phyloP scores from a whole-genome alignment of 768 basidiomycete species.

The Russula earlei region DNA sequence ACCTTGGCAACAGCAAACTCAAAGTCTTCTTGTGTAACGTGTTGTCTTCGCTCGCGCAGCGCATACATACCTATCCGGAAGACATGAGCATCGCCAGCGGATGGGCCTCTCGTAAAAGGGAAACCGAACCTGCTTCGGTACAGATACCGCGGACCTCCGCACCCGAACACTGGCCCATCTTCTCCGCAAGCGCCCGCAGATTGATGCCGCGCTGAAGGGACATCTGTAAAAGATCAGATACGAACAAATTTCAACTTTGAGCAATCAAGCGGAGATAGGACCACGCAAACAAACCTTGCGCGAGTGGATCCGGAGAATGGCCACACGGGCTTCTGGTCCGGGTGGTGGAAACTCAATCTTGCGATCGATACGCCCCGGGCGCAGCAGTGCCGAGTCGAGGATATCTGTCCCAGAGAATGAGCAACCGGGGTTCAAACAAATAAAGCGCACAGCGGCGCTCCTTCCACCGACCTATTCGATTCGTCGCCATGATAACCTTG shows the following conservation, averaged over 20 bases:
- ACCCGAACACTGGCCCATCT: constrained; percentile 99
- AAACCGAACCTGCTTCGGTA: constrained; percentile 77
- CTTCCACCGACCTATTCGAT: constrained; percentile 66
- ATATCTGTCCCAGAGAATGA: constrained; percentile 50
- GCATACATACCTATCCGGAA: constrained; percentile 79
- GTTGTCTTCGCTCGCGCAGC: constrained; percentile 86
- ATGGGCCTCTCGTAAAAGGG: not conserved
- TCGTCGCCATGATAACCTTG: constrained; percentile 94
- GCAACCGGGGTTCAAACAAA: not conserved
- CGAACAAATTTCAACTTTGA: not conserved
- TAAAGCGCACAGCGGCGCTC: not conserved
- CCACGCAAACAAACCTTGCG: constrained; percentile 58
- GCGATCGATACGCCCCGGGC: constrained; percentile 90
- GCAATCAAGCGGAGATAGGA: not conserved
- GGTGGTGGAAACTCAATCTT: constrained; percentile 99
- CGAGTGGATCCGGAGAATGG: constrained; percentile 95
- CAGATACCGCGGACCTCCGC: constrained; percentile 97
- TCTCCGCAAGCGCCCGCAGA: constrained; percentile 89
- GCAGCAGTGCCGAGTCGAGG: constrained; percentile 83
- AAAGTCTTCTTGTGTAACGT: constrained; percentile 98
- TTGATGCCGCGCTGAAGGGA: constrained; percentile 96
- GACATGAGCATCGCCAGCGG: not conserved
- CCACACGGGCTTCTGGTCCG: constrained; percentile 90
- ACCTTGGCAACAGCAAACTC: constrained; percentile 98
- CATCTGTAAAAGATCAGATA: constrained; percentile 48